Base-by-base conservation (phyloP, 768 basidiomycete species). In the Tricholoma furcatifolium region DNA sequence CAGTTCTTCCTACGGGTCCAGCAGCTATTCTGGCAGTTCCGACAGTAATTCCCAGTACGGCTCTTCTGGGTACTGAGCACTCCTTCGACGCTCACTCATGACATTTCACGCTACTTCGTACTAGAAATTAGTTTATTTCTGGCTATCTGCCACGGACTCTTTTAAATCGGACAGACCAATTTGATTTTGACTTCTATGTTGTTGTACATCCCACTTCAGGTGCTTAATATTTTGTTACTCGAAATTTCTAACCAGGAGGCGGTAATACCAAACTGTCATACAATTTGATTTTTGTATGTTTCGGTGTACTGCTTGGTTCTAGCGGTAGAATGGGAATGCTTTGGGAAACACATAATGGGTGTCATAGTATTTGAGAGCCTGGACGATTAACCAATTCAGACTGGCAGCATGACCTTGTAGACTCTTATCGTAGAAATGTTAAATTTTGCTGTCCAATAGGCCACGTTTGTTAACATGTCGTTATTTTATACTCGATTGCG, bases 171-270 rank as follows among this genome's bases (percentile, higher is more conserved):
- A 70, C 65, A 67, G 57, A 50, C 56, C 47, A 61, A 69, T 7
- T 27, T 27, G 27, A 4, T 27, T 67, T 72, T 67, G 66, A 66
- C 10, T 65, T 70, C 65, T 64, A 62, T 61, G 70, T 60, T 72
- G 70, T 66, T 72, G 66, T 65, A 66, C 69, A 66, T 70, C n/a
- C 42, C 40, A 36, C 31, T 62, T 67, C 64, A 56, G 63, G 67
- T 73, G 68, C 67, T 66, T 74, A 73, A 73, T 73, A 70, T 71
- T 68, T 70, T 70, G 65, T 60, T 38, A 48, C 59, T 64, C 62
- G 65, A 67, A 67, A 66, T 66, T 60, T 57, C 65, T 63, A 59
- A 60, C 58, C 60, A 59, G 50, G 66, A 66, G 60, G 65, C 65
- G 67, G 67, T n/a, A n/a, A n/a, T n/a, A n/a, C n/a, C n/a, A n/a